A percentile compares a stretch with the other conserved stretches of the same genome.
phyloP scores from a whole-genome alignment of 2,329 filamentous ascomycete genomes.

The Aquanectria penicillioides region DNA sequence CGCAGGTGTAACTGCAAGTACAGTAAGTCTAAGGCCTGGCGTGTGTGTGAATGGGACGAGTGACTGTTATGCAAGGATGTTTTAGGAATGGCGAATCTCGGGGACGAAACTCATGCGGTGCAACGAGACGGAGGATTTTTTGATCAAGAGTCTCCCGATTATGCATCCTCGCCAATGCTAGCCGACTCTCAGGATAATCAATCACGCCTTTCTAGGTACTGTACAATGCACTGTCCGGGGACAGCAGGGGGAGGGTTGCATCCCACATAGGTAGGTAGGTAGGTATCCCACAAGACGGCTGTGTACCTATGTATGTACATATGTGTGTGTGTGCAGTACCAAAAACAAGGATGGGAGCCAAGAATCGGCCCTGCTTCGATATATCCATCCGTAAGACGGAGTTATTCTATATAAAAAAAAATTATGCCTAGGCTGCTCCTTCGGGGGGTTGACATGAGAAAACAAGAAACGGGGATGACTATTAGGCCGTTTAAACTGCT shows the following conservation, averaged over 20 bases:
- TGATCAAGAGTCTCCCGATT: neutral
- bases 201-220: neutral
- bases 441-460: no score
- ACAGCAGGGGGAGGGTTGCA: conserved; percentile 13
- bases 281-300: no score
- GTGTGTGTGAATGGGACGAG: neutral
- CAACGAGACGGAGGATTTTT: conserved; percentile 7
- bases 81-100: conserved; percentile 1
- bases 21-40: neutral
- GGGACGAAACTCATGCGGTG: conserved; percentile 2
- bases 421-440: neutral
- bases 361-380: conserved; percentile 3
- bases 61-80: neutral
- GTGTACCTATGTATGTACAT: no score
- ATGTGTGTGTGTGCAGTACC: no score
- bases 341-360: neutral
- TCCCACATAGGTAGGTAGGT: conserved; percentile 1
- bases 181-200: neutral
- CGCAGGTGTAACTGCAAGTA: neutral
- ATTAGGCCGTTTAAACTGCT: no score
- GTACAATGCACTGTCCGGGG: neutral
- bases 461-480: conserved; percentile 6
- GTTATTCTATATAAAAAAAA: no score
- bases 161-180: neutral
- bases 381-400: conserved; percentile 3